Percentiles rank a stretch among this genome's conserved stretches.
phyloP scores from a whole-genome alignment of 2,329 filamentous ascomycete species.

The Keithomyces neogunnii region DNA sequence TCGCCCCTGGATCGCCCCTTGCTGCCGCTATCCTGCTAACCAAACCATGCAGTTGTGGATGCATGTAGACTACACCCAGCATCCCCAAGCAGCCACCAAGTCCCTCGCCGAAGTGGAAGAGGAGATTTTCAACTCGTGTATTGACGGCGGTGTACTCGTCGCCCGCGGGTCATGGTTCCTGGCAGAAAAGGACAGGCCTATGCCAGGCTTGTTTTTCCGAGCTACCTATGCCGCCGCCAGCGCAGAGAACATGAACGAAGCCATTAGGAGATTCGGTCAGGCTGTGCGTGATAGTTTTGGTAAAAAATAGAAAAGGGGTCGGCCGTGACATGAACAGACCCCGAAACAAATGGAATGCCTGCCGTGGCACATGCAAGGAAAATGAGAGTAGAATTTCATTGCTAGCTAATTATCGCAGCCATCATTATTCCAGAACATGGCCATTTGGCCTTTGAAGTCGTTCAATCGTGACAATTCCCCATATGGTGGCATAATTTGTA shows the following conservation, averaged over 20 bases:
- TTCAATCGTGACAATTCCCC: no score
- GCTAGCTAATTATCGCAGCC: background rate
- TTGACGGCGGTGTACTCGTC: constrained; percentile 70
- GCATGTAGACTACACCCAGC: constrained; percentile 54
- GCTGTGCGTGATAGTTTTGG: constrained; percentile 56
- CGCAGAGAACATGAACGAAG: constrained; percentile 59
- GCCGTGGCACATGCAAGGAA: background rate
- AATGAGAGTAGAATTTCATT: background rate
- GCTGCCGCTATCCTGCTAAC: constrained; percentile 1
- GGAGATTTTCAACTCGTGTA: constrained; percentile 70
- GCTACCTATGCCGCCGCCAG: constrained; percentile 81
- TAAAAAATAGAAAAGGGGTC: constrained; percentile 16
- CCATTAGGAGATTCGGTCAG: constrained; percentile 66
- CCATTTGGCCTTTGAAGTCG: no score
- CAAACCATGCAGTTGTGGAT: constrained; percentile 57
- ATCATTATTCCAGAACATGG: background rate
- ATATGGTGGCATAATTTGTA: no score
- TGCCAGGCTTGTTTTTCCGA: constrained; percentile 71
- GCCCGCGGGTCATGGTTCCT: constrained; percentile 88
- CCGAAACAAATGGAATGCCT: background rate
- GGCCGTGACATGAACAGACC: no score
- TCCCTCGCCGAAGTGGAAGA: constrained; percentile 66
- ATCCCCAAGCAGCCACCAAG: constrained; percentile 49
- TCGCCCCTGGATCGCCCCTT: background rate
- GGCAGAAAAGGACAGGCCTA: constrained; percentile 55